Percentiles rank a stretch among this genome's conserved stretches.
Evolutionary conservation across 2,329 filamentous ascomycete genomes (phyloP).

Genomic region (Exophiala xenobiotica): DNA sequence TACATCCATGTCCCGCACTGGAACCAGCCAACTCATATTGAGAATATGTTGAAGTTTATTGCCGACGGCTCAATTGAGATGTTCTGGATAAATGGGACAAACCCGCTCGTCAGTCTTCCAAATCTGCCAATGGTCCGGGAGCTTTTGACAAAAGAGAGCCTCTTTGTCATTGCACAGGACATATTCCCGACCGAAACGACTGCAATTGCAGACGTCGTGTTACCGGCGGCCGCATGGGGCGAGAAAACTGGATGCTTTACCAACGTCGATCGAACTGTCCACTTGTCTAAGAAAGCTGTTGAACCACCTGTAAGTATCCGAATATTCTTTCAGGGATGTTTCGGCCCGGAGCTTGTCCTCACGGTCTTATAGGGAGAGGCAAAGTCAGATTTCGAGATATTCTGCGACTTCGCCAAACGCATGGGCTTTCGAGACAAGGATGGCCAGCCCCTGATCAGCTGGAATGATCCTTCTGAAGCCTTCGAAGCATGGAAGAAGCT

Average conservation of each 20-base stretch:
- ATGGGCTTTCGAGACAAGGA: slow-evolving; percentile 41
- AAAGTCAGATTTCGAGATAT: slow-evolving; percentile 39
- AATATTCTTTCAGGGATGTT: too few relatives aligned
- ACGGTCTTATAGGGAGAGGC: slow-evolving; percentile 38
- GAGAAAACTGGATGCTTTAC: slow-evolving; percentile 44
- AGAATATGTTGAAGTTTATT: slow-evolving; percentile 41
- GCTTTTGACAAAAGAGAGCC: slow-evolving; percentile 35
- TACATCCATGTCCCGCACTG: slow-evolving; percentile 39
- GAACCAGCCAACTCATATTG: slow-evolving; percentile 40
- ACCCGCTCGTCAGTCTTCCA: slow-evolving; percentile 41
- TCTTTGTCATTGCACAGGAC: slow-evolving; percentile 40
- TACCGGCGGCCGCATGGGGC: slow-evolving; percentile 40
- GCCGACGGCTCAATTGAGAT: slow-evolving; percentile 38
- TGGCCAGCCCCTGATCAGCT: slow-evolving; percentile 35
- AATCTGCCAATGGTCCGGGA: slow-evolving; percentile 35
- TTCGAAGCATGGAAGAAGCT: slow-evolving; percentile 41
- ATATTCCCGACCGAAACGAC: slow-evolving; percentile 41
- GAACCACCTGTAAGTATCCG: slow-evolving; percentile 33
- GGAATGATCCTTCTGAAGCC: slow-evolving; percentile 34
- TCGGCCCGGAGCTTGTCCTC: too few relatives aligned
- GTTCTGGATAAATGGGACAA: slow-evolving; percentile 42
- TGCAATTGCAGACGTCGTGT: slow-evolving; percentile 39
- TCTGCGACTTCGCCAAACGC: slow-evolving; percentile 36
- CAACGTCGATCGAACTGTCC: slow-evolving; percentile 41
- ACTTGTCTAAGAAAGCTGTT: slow-evolving; percentile 40